Evolutionary conservation across 495 filamentous ascomycete species (phyloP), one percentile per base, ranked within the genome.

Genomic region (Xylaria sp.): DNA sequence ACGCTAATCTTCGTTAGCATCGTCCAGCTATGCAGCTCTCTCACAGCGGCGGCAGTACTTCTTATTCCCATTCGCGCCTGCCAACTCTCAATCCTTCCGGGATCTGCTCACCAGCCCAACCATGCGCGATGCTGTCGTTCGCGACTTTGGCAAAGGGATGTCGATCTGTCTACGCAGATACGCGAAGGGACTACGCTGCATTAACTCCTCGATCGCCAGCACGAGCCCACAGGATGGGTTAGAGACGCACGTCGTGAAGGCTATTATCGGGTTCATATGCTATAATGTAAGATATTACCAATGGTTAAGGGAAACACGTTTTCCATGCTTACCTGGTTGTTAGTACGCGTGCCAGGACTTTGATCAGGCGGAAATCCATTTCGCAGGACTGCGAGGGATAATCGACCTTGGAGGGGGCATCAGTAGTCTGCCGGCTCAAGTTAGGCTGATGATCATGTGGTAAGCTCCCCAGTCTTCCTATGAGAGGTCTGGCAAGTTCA

Each of bases 241-340:
- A 71, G 48, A 65, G 69, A 57, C 35, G 19, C 29, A 15, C 29
- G 59, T 71, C 26, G 58, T 71, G 14, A 58, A n/a, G 61, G 69
- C 61, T 53, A 65, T 71, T 71, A 71, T 71, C 14, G 69, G 69
- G 69, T 71, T 71, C 61, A 71, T 71, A 64, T 71, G 69, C 61
- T 71, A 71, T 65, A 71, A 71, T 71, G 69, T 71, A 71, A 48
- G 69, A 65, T 48, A 29, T 71, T 48, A n/a, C 61, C 61, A n/a
- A 55, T 64, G 29, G 7, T 24, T 37, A 65, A 33, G 59, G 37
- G 48, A 71, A 44, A 71, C 21, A 46, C n/a, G 5, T 29, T 46
- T 52, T 37, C 50, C 48, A 65, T 57, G 7, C 57, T 59, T 59
- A 59, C 69, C 61, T 14, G 31, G 57, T 58, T 65, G 35, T 57